Conservation (phyloP, 2,329 filamentous ascomycete species). For the Cordyceps farinosa region DNA sequence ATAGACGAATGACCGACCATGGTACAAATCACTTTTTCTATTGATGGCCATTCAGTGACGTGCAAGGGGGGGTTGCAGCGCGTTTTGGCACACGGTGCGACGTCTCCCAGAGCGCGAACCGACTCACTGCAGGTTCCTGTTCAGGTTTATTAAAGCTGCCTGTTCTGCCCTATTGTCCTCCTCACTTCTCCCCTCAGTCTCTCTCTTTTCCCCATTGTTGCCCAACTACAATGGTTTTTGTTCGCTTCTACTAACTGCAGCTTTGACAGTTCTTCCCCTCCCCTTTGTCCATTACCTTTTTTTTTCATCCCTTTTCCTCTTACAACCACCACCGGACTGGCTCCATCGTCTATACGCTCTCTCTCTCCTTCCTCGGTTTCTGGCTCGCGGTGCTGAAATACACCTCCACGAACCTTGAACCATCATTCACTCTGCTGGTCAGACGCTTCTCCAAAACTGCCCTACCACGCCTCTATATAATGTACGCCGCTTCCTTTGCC, state of each 20-base stretch:
- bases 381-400: neutral
- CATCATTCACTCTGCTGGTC: slow-evolving; percentile 15
- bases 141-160: slow-evolving; percentile 13
- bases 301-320: neutral
- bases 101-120: neutral
- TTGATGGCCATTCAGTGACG: neutral
- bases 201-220: neutral
- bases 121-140: neutral
- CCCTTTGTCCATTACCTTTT: neutral
- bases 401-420: neutral
- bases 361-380: slow-evolving; percentile 4
- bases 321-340: slow-evolving; percentile 19
- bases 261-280: slow-evolving; percentile 14
- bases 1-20: slow-evolving; percentile 8
- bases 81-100: neutral
- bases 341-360: neutral
- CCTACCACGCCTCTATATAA: neutral
- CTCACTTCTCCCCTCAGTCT: slow-evolving; percentile 8
- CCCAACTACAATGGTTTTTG: slow-evolving; percentile 1
- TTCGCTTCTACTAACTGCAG: neutral
- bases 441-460: neutral
- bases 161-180: slow-evolving; percentile 8
- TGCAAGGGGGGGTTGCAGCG: neutral
- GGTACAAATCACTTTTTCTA: neutral
- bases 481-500: neutral